These are phyloP conservation scores for Grigorovia transvaalensis DNA, from an alignment of 805 yeast genomes.

Conservation along the genomic window DNA sequence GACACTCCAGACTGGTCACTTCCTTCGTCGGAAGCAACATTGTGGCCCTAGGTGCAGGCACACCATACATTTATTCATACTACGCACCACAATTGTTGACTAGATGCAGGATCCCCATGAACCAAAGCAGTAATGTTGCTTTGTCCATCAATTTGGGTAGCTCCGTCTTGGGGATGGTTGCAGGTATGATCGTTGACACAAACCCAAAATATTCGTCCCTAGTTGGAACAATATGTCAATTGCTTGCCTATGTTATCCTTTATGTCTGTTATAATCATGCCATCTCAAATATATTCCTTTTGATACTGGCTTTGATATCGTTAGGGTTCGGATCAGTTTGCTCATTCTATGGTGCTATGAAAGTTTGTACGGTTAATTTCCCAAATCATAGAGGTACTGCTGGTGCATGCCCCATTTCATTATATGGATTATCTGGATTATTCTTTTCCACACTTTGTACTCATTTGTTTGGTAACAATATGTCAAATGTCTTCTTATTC, in stretches of 20 bases:
- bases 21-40: constrained; percentile 27
- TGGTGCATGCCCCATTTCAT: constrained; percentile 55
- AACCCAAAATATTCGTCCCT: constrained; percentile 41
- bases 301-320: constrained; percentile 40
- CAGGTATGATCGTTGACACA: constrained; percentile 56
- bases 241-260: constrained; percentile 44
- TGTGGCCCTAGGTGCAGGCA: constrained; percentile 60
- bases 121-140: constrained; percentile 55
- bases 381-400: constrained; percentile 65
- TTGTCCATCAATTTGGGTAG: constrained; percentile 54
- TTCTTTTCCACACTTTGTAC: constrained; percentile 51
- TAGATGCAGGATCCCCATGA: constrained; percentile 45
- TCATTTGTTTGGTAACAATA: constrained; percentile 38
- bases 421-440: constrained; percentile 64
- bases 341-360: constrained; percentile 48
- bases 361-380: constrained; percentile 44
- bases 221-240: constrained; percentile 45
- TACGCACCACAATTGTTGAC: constrained; percentile 62
- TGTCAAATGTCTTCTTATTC: constrained; percentile 46
- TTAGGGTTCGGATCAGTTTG: constrained; percentile 60
- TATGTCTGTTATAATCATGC: constrained; percentile 36
- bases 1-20: not conserved
- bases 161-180: constrained; percentile 59
- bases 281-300: constrained; percentile 31
- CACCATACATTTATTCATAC: constrained; percentile 66